Evolutionary conservation across 1,284 basidiomycete species (phyloP).

Genomic region (Cutaneotrichosporon mucoides): DNA sequence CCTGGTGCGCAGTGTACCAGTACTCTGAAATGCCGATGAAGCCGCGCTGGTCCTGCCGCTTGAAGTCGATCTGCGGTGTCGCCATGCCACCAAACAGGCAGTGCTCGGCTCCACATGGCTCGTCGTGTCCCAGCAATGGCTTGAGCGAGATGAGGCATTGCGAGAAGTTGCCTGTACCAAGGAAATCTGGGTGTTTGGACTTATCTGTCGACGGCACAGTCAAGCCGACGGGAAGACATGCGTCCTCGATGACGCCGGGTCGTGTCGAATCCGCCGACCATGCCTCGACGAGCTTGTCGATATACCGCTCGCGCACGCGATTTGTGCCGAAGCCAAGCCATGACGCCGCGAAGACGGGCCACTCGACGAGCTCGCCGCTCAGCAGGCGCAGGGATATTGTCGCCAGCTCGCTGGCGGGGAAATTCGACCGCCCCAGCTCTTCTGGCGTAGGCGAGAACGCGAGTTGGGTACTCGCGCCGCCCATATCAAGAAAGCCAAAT

Average conservation of each 20-base stretch:
- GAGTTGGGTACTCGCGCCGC: constrained; percentile 96
- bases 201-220: constrained; percentile 52
- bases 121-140: constrained; percentile 78
- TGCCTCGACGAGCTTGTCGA: constrained; percentile 59
- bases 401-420: constrained; percentile 60
- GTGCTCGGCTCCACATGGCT: constrained; percentile 74
- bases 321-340: constrained; percentile 99
- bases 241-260: constrained; percentile 56
- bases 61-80: constrained; percentile 79
- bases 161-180: constrained; percentile 89
- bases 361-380: constrained; percentile 78
- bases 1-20: constrained; percentile 89
- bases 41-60: constrained; percentile 62
- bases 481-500: constrained; percentile 99
- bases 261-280: neutral
- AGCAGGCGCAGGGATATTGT: constrained; percentile 77
- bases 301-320: constrained; percentile 86
- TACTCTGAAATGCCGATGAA: constrained; percentile 99
- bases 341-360: constrained; percentile 94
- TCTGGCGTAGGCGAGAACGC: constrained; percentile 70
- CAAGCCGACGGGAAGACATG: constrained; percentile 82
- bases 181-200: constrained; percentile 59
- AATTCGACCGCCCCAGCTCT: constrained; percentile 54
- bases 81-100: constrained; percentile 98
- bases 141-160: constrained; percentile 70